Base-by-base conservation (phyloP, 2,329 filamentous ascomycete genomes). In the Bipolaris victoriae region DNA sequence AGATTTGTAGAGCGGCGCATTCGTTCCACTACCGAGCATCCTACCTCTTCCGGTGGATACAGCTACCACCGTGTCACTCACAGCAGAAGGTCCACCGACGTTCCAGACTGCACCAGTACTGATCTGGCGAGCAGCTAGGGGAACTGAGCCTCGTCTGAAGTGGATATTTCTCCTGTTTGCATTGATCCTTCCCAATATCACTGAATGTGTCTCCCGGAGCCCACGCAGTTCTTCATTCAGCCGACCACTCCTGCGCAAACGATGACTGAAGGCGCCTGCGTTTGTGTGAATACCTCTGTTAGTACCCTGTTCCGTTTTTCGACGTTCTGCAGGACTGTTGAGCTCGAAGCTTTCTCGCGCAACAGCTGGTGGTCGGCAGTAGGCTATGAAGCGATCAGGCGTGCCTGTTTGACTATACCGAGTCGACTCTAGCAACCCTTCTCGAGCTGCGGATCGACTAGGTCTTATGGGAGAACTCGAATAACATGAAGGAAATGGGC, bases 101-200 rank as follows among this genome's bases (percentile, higher is more conserved):
- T 87, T 85, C 91, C 91, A 96, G 16, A 94, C 82, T 9, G 88
- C 84, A 2, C 90, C 89, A 60, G 82, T 78, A 72, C 90, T 93
- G 59, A 86, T 79, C 70, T 88, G 67, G 18, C 76, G 76, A 40
- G 59, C 48, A 18, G 63, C 62, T 16, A 58, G n/a, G 5, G 64
- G 58, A 15, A 60, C 52, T 10, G 66, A 65, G 26, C 45, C 66
- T n/a, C 64, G 65, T 47, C 73, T 64, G 39, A 74, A 50, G 29
- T 65, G 65, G 6, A 54, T 47, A 33, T 63, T 64, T 29, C 66
- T 67, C 29, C 64, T 61, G 43, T 49, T 65, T 7, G 59, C 43
- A 36, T 55, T 58, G 22, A 63, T 53, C 33, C 71, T 62, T 43
- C 65, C 63, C 11, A 61, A 58, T 33, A 73, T 63, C 7, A 66